phyloP scores from a whole-genome alignment of 2,329 filamentous ascomycete species.

The Ascochyta koolunga region DNA sequence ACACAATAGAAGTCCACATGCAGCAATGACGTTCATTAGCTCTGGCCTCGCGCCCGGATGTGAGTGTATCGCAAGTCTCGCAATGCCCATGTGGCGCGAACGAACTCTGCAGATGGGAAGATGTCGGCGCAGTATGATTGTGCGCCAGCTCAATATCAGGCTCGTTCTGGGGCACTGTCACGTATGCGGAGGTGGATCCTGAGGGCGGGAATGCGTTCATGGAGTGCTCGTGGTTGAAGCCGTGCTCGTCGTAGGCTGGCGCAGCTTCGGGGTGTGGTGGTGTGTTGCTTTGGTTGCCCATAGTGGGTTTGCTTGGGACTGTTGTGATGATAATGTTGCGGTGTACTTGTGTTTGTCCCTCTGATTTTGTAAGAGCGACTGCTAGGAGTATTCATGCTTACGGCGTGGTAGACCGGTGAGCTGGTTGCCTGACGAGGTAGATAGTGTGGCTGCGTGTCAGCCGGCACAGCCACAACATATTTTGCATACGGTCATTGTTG shows the following conservation, averaged over 20 bases:
- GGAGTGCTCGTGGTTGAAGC: constrained; percentile 4
- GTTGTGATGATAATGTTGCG: constrained; percentile 1
- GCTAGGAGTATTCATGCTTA: neutral
- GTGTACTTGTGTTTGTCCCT: neutral
- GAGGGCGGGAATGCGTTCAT: neutral
- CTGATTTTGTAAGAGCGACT: neutral
- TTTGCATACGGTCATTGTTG: too few species aligned
- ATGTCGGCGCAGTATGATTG: neutral
- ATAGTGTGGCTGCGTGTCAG: constrained; percentile 1
- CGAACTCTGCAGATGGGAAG: neutral
- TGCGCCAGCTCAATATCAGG: constrained; percentile 10
- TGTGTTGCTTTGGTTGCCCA: constrained; percentile 8
- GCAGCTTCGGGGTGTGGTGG: neutral
- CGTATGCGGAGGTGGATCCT: neutral
- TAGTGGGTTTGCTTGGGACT: neutral
- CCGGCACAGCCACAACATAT: constrained; percentile 13
- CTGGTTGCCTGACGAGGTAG: constrained; percentile 4
- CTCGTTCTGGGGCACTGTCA: neutral
- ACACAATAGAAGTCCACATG: constrained; percentile 8
- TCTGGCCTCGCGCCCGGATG: constrained; percentile 3
- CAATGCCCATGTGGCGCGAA: constrained; percentile 9
- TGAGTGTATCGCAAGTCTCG: constrained; percentile 14
- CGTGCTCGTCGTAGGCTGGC: constrained; percentile 10
- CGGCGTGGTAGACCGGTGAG: neutral
- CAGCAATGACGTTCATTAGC: constrained; percentile 7